Evolutionary conservation across 208 protist species (phyloP).

Genomic region (Balamuthia mandrillaris): DNA sequence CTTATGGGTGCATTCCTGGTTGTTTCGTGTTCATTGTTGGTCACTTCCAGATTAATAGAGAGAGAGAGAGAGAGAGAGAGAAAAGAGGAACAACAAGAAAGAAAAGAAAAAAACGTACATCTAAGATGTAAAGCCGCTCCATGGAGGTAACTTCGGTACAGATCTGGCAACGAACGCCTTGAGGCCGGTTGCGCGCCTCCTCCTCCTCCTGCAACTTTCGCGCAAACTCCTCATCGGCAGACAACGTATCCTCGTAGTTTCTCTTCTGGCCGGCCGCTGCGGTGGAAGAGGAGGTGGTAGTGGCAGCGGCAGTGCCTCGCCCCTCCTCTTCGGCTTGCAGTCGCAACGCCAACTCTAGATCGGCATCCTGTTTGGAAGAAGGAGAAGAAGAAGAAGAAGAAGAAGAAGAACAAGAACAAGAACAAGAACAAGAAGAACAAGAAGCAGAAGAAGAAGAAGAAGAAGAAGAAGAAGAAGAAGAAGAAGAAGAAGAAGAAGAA

Average conservation of each 20-base stretch:
- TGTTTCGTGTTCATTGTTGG: too few species aligned
- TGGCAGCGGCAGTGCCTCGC: not conserved
- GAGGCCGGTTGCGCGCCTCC: not conserved
- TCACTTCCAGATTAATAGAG: too few species aligned
- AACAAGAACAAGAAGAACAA: not conserved
- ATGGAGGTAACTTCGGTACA: not conserved
- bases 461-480: not conserved
- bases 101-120: not conserved
- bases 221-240: constrained; percentile 5
- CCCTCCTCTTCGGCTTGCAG: constrained; percentile 16
- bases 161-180: not conserved
- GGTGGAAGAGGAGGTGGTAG: not conserved
- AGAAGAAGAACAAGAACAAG: not conserved
- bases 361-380: not conserved
- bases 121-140: constrained; percentile 5
- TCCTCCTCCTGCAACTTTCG: constrained; percentile 17
- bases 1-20: constrained; percentile 43
- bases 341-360: not conserved
- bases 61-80: too few species aligned
- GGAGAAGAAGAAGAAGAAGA: not conserved
- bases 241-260: not conserved
- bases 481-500: not conserved
- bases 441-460: not conserved
- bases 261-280: not conserved
- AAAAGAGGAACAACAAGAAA: not conserved